Evolutionary conservation across 2,329 filamentous ascomycete genomes (phyloP).

Genomic region (Neurospora sp.): DNA sequence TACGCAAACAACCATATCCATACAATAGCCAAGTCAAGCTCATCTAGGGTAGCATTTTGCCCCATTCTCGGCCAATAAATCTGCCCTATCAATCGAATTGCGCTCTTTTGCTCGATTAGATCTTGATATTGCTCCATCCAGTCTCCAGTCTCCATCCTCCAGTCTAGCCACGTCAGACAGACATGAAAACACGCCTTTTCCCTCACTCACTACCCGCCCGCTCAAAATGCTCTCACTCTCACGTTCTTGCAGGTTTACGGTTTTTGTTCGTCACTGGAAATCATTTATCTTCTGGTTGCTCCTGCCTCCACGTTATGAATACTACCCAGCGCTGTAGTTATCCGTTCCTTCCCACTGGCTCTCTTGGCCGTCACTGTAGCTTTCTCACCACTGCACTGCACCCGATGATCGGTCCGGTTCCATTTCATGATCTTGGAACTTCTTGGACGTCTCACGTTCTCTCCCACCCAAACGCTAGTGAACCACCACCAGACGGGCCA

Average conservation of each 20-base stretch:
- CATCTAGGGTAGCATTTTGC: neutral
- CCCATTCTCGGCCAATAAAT: neutral
- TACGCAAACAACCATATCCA: neutral
- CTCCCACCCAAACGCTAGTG: neutral
- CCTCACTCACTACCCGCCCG: neutral
- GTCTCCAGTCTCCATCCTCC: neutral
- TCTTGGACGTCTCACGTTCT: neutral
- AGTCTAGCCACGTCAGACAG: neutral
- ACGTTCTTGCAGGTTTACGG: neutral
- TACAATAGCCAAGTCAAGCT: neutral
- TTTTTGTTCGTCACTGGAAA: neutral
- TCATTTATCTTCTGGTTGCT: neutral
- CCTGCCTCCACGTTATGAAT: neutral
- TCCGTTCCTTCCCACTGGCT: neutral
- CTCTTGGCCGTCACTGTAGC: conserved; percentile 3
- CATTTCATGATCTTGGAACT: neutral
- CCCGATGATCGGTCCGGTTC: neutral
- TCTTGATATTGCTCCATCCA: neutral
- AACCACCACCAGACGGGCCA: neutral
- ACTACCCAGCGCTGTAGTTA: neutral
- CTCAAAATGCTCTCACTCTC: neutral
- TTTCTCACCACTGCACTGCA: neutral
- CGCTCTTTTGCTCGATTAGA: neutral
- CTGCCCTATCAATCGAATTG: neutral
- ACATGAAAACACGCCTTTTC: neutral